Evolutionary conservation across 352 stramenopile species (phyloP).

Genomic region (Globisporangium barbulae): DNA sequence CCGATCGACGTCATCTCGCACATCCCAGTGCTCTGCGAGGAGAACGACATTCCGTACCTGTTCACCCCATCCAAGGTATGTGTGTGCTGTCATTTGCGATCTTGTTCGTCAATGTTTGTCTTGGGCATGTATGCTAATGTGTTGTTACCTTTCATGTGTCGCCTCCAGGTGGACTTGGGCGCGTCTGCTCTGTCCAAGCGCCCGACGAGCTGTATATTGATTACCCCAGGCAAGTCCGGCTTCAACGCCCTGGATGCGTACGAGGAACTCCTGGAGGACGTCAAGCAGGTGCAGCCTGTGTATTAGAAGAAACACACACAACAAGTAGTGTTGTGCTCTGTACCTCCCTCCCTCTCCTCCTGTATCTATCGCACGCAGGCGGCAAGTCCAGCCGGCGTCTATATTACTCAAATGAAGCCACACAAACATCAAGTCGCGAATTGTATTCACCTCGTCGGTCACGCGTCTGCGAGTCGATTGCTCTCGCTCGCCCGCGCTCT

Average conservation of each 20-base stretch:
- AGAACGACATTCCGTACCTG: slow-evolving; percentile 98
- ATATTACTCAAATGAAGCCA: slow-evolving; percentile 13
- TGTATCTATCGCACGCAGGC: slow-evolving; percentile 23
- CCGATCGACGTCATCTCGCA: slow-evolving; percentile 99
- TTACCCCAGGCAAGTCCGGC: slow-evolving; percentile 91
- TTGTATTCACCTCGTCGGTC: not conserved
- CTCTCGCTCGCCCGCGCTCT: not conserved
- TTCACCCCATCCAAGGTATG: slow-evolving; percentile 95
- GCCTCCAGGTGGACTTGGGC: slow-evolving; percentile 84
- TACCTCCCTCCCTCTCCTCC: slow-evolving; percentile 8
- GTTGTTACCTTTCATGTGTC: slow-evolving; percentile 14
- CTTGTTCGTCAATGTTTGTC: not conserved
- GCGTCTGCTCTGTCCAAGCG: slow-evolving; percentile 97
- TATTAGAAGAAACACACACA: slow-evolving; percentile 52
- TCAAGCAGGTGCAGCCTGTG: slow-evolving; percentile 84
- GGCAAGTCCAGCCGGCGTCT: slow-evolving; percentile 11
- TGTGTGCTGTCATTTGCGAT: slow-evolving; percentile 15
- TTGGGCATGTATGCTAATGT: not conserved
- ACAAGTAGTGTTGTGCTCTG: slow-evolving; percentile 19
- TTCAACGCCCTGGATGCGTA: slow-evolving; percentile 89
- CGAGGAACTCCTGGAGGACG: slow-evolving; percentile 86
- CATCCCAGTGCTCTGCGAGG: slow-evolving; percentile 98
- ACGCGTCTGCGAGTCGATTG: not conserved
- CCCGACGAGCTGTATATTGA: slow-evolving; percentile 98
- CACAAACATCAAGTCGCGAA: slow-evolving; percentile 5